Percentiles rank a stretch among this genome's conserved stretches.
Conservation (phyloP, 2,329 filamentous ascomycete species). For the Cercospora sojina region DNA sequence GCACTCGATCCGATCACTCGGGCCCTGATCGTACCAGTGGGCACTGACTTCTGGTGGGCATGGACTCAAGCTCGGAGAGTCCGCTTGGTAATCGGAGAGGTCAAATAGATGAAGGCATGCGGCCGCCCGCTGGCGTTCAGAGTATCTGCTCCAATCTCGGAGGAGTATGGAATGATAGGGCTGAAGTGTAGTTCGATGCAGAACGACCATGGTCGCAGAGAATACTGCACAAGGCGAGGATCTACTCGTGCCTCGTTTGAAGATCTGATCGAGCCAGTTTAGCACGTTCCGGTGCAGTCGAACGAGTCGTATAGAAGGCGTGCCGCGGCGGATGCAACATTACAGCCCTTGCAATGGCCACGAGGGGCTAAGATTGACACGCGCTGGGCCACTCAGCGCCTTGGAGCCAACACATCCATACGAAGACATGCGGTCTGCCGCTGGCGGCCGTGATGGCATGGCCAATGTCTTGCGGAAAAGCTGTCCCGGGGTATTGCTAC, state of each 20-base stretch:
- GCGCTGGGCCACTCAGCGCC: neutral
- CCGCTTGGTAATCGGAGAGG: neutral
- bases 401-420: constrained; percentile 2
- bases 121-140: constrained; percentile 5
- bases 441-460: neutral
- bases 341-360: neutral
- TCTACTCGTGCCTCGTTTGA: constrained; percentile 4
- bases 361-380: neutral
- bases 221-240: constrained; percentile 11
- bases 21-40: neutral
- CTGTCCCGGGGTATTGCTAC: neutral
- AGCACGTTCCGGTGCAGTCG: neutral
- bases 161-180: neutral
- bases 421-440: constrained; percentile 2
- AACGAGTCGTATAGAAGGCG: neutral
- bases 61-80: neutral
- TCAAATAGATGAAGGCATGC: constrained; percentile 15
- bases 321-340: neutral
- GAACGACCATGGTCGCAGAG: neutral
- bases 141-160: constrained; percentile 6
- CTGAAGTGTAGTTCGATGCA: neutral
- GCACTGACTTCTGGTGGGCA: neutral
- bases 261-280: neutral
- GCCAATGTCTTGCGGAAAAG: neutral
- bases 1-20: neutral